Base-by-base conservation (phyloP, 2,329 filamentous ascomycete species). In the Talaromyces sp. region DNA sequence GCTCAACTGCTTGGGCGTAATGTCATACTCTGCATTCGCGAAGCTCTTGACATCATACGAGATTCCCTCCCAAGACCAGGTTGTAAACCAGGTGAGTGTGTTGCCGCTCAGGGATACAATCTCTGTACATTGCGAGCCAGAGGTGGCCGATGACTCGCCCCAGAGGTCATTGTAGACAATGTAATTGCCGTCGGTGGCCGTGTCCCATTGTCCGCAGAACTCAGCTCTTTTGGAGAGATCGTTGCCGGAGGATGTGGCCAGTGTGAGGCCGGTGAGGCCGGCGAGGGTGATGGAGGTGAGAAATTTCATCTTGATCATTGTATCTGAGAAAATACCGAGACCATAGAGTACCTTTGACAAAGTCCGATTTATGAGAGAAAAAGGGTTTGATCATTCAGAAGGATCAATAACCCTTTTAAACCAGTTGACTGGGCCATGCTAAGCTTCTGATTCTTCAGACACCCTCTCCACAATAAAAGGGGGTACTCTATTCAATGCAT, bases 91-190 rank as follows among this genome's bases (percentile, higher is more conserved):
- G 58, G 76, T 69, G 46, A 81, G 69, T 2, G 61, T 73, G 66
- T 59, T 71, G 57, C 73, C 73, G 56, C 66, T 73, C 48, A 75
- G 67, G 11, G 70, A 72, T 67, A 75, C 71, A 7, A 81, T 66
- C 4, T 73, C 75, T 3, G 78, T 79, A 71, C 79, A 81, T 69
- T 82, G 80, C 42, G 66, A 72, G 62, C 79, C 79, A 48, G 65
- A 68, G 28, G 67, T 64, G 18, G 75, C 77, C 25, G 75, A 63
- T 14, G 64, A 68, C 50, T 73, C 58, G 28, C 81, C 81, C 82
- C 82, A 84, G 66, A 82, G 80, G 72, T 84, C 79, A 69, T 84
- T 81, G 73, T 83, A 84, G 61, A 84, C 67, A 52, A 75, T 83
- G 70, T 80, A 84, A 44, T 71, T 73, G 37, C 76, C 77, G 0